phyloP scores from a whole-genome alignment of 768 basidiomycete genomes.

The Tulasnella sp. region DNA sequence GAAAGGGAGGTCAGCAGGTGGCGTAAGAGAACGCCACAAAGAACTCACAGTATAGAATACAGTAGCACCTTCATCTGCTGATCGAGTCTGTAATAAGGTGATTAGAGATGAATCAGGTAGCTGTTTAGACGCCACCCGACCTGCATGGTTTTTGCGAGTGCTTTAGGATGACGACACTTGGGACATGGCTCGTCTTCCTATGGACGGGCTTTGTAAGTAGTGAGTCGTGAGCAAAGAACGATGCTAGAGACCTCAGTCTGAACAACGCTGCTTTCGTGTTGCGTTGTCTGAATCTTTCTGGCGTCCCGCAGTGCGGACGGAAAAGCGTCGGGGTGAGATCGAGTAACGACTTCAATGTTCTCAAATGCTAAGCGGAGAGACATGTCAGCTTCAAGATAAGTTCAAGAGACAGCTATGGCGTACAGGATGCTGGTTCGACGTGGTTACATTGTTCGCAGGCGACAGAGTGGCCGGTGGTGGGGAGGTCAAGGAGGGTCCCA shows the following conservation, averaged over 20 bases:
- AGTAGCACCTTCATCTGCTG: conserved; percentile 90
- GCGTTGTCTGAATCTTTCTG: conserved; percentile 78
- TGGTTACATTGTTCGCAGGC: conserved; percentile 82
- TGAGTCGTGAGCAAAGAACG: conserved; percentile 13
- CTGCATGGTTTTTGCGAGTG: conserved; percentile 78
- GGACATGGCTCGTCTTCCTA: conserved; percentile 89
- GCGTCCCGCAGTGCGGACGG: conserved; percentile 81
- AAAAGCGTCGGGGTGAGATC: conserved; percentile 89
- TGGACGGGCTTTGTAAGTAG: background rate
- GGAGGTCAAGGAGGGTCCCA: conserved; percentile 77
- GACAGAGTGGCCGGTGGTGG: conserved; percentile 62
- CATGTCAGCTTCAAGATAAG: too few relatives aligned
- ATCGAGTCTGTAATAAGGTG: conserved; percentile 47
- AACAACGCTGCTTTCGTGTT: conserved; percentile 55
- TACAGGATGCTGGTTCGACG: conserved; percentile 80
- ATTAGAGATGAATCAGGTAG: background rate
- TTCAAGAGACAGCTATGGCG: conserved; percentile 27
- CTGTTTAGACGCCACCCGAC: conserved; percentile 17
- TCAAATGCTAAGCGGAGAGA: conserved; percentile 54
- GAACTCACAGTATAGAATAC: conserved; percentile 80
- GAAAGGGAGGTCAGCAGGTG: background rate
- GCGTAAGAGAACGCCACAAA: background rate
- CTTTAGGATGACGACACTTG: conserved; percentile 69
- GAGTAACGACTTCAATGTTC: conserved; percentile 78
- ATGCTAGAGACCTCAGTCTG: conserved; percentile 51